Conservation (phyloP, 2,329 filamentous ascomycete genomes). For the Arachnopeziza araneosa region DNA sequence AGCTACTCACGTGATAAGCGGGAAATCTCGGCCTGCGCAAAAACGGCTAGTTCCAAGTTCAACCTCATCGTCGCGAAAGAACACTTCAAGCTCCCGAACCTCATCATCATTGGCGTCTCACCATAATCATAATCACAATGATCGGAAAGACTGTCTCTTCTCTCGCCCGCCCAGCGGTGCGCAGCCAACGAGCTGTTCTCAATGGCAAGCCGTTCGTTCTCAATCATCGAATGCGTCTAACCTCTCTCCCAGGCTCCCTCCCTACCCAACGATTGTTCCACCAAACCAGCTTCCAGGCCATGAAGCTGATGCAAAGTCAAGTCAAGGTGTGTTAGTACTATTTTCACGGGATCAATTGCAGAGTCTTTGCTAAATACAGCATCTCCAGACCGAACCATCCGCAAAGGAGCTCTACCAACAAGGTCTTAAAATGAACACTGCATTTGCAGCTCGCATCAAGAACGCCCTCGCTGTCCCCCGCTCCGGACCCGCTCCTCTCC, state of each 20-base stretch:
- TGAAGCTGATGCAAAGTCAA: not conserved
- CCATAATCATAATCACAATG: not conserved
- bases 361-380: not conserved
- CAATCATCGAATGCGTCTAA: not conserved
- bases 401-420: not conserved
- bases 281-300: not conserved
- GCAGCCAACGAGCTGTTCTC: not conserved
- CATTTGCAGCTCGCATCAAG: not conserved
- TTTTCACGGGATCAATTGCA: not conserved
- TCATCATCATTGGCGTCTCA: not conserved
- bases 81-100: not conserved
- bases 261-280: not conserved
- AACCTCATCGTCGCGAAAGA: not conserved
- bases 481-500: not conserved
- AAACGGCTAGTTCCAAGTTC: not conserved
- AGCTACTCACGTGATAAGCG: not conserved
- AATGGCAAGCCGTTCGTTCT: not conserved
- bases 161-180: not conserved
- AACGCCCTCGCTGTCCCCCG: not conserved
- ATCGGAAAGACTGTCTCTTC: not conserved
- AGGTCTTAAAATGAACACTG: not conserved
- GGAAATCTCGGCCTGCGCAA: not conserved
- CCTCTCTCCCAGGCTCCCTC: not conserved
- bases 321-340: not conserved
- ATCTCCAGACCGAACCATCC: not conserved